Evolutionary conservation across 768 basidiomycete species (phyloP).

Genomic region (Scleroderma bovista): DNA sequence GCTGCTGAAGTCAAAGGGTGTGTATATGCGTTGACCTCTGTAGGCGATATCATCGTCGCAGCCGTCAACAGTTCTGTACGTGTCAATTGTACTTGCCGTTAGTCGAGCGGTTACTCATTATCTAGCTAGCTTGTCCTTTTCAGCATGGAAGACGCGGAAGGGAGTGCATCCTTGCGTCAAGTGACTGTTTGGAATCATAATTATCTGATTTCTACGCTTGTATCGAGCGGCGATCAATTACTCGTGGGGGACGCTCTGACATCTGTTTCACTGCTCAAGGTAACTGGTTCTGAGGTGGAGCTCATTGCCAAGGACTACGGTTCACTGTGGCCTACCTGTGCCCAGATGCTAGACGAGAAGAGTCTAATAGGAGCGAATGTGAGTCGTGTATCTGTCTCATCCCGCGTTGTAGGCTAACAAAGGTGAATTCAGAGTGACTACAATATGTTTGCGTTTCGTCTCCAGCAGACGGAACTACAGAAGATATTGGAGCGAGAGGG

Average conservation of each 20-base stretch:
- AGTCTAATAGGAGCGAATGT: slow-evolving; percentile 75
- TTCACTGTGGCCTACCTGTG: slow-evolving; percentile 65
- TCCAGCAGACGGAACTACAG: slow-evolving; percentile 39
- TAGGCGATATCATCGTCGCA: slow-evolving; percentile 51
- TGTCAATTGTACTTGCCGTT: slow-evolving; percentile 1
- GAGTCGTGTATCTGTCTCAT: slow-evolving; percentile 21
- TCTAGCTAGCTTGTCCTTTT: slow-evolving; percentile 42
- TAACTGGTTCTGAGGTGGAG: slow-evolving; percentile 39
- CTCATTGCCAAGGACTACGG: slow-evolving; percentile 69
- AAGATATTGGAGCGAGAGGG: slow-evolving; percentile 58
- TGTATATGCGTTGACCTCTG: slow-evolving; percentile 55
- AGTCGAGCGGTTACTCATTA: background rate
- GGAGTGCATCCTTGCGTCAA: slow-evolving; percentile 28
- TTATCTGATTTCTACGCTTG: slow-evolving; percentile 69
- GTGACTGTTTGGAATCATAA: slow-evolving; percentile 74
- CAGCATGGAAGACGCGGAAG: slow-evolving; percentile 33
- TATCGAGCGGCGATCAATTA: slow-evolving; percentile 47
- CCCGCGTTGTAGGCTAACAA: slow-evolving; percentile 5
- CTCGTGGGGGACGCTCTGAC: slow-evolving; percentile 77
- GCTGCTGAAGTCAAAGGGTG: slow-evolving; percentile 53
- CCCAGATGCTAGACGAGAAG: slow-evolving; percentile 50
- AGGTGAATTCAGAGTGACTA: slow-evolving; percentile 47
- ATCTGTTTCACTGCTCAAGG: slow-evolving; percentile 66
- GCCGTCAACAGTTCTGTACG: slow-evolving; percentile 75
- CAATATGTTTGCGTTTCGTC: slow-evolving; percentile 60